Conservation (phyloP, 177 flowering plant species). For the Vitis hybrid region DNA sequence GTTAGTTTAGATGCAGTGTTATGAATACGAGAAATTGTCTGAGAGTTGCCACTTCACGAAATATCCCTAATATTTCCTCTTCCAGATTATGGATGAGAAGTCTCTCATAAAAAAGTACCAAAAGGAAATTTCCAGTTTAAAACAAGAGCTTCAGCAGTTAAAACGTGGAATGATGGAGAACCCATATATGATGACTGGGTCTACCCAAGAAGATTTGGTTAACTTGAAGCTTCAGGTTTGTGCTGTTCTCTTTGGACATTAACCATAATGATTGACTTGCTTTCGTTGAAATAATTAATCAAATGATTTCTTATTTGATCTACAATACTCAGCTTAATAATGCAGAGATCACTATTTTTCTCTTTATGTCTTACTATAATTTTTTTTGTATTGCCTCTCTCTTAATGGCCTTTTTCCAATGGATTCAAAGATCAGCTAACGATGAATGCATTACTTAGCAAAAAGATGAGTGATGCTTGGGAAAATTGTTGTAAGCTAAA, state of each 20-base stretch:
- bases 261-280: no score
- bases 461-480: no score
- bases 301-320: no score
- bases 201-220: slow-evolving; percentile 68
- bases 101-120: slow-evolving; percentile 91
- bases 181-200: slow-evolving; percentile 33
- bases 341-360: neutral
- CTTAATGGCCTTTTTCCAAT: no score
- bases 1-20: slow-evolving; percentile 25
- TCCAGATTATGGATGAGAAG: slow-evolving; percentile 82
- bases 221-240: slow-evolving; percentile 79
- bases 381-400: neutral
- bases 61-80: neutral
- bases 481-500: no score
- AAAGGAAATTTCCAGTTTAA: slow-evolving; percentile 71
- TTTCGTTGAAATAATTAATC: no score
- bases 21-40: neutral
- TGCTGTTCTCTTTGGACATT: neutral
- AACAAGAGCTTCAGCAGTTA: slow-evolving; percentile 75
- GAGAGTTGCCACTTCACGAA: neutral
- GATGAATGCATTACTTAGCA: no score
- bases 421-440: no score
- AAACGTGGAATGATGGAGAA: slow-evolving; percentile 65
- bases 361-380: neutral
- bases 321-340: no score